Conservation (phyloP, 2,329 filamentous ascomycete species). For the Xylariaceae sp. region DNA sequence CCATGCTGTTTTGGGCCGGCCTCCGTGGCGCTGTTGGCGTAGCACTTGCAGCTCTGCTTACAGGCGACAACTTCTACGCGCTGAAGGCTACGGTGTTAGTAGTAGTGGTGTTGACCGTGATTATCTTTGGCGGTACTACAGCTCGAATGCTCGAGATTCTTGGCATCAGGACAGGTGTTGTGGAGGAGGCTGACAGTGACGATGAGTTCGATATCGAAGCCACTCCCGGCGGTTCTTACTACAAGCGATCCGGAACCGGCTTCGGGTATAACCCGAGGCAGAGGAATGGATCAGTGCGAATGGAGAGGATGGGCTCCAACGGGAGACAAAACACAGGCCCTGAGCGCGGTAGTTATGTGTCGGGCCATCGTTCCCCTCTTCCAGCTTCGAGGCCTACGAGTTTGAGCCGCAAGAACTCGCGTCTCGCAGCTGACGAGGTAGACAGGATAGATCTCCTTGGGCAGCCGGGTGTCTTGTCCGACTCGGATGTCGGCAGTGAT, state of each 20-base stretch:
- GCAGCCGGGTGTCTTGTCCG: constrained; percentile 40
- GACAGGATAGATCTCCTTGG: constrained; percentile 55
- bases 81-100: constrained; percentile 94
- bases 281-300: constrained; percentile 54
- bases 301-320: constrained; percentile 44
- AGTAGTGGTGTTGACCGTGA: constrained; percentile 94
- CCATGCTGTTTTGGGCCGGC: constrained; percentile 99
- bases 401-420: constrained; percentile 48
- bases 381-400: constrained; percentile 39
- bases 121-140: constrained; percentile 97
- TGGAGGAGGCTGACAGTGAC: constrained; percentile 95
- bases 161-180: constrained; percentile 91
- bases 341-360: constrained; percentile 45
- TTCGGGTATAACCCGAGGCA: constrained; percentile 71
- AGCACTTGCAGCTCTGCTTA: constrained; percentile 82
- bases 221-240: constrained; percentile 66
- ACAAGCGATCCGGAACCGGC: constrained; percentile 70
- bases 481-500: constrained; percentile 58
- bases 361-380: constrained; percentile 46
- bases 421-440: constrained; percentile 37
- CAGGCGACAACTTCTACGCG: constrained; percentile 73
- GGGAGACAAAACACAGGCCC: constrained; percentile 23
- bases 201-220: constrained; percentile 96
- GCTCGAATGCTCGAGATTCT: constrained; percentile 96
- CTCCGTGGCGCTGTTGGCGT: constrained; percentile 93